Evolutionary conservation across 2,329 filamentous ascomycete species (phyloP).

Genomic region (Aspergillus sojae): DNA sequence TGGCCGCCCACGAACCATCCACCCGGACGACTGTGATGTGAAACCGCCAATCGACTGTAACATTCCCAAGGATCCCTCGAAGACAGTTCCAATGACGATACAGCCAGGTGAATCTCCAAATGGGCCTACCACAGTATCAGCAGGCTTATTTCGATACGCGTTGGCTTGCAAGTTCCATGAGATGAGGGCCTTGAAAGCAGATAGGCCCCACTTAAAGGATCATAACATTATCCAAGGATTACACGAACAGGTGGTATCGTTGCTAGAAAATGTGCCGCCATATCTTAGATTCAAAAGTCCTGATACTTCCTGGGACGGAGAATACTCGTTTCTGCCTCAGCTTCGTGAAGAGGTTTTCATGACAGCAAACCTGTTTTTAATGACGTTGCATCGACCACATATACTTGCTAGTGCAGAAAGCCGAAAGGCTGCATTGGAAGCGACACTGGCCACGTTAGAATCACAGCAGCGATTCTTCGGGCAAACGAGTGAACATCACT

Average conservation of each 20-base stretch:
- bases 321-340: not conserved
- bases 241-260: not conserved
- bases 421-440: not conserved
- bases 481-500: not conserved
- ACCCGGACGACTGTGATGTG: not conserved
- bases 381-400: not conserved
- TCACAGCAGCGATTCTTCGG: not conserved
- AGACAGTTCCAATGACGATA: not conserved
- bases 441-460: not conserved
- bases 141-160: not conserved
- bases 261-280: not conserved
- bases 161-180: not conserved
- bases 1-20: not conserved
- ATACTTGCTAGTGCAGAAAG: not conserved
- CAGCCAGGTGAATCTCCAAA: not conserved
- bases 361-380: not conserved
- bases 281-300: not conserved
- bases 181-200: not conserved
- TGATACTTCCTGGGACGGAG: not conserved
- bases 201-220: not conserved
- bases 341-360: not conserved
- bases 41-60: not conserved
- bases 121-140: not conserved
- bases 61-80: not conserved
- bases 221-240: not conserved